phyloP scores from a whole-genome alignment of 1,284 basidiomycete genomes.

The Acaromyces ingoldii region DNA sequence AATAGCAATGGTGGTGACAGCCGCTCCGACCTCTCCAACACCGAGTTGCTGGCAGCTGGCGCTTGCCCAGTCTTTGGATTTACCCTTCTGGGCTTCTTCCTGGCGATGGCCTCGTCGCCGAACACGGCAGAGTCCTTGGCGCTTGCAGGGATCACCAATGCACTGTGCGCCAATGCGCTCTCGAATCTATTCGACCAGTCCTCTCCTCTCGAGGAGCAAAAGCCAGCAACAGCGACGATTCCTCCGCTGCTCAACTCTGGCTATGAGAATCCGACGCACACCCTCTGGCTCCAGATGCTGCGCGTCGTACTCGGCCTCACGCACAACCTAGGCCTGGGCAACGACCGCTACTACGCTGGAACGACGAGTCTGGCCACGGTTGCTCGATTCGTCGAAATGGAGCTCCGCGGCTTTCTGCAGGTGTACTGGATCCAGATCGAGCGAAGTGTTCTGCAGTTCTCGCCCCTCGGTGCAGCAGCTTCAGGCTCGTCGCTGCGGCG shows the following conservation, averaged over 20 bases:
- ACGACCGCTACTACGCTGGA: slow-evolving; percentile 1
- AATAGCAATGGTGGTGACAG: background rate
- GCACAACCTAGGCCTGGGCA: slow-evolving; percentile 56
- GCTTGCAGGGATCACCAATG: slow-evolving; percentile 71
- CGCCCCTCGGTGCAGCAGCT: background rate
- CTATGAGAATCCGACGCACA: slow-evolving; percentile 71
- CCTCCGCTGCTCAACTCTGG: slow-evolving; percentile 65
- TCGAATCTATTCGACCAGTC: slow-evolving; percentile 65
- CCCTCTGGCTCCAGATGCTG: slow-evolving; percentile 78
- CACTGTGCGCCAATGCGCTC: slow-evolving; percentile 77
- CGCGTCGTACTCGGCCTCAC: slow-evolving; percentile 72
- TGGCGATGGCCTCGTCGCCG: slow-evolving; percentile 72
- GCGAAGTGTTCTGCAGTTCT: slow-evolving; percentile 58
- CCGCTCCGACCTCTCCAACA: too few relatives aligned
- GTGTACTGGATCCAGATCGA: slow-evolving; percentile 76
- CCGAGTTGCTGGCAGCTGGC: slow-evolving; percentile 17
- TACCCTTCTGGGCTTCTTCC: slow-evolving; percentile 75
- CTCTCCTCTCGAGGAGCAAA: background rate
- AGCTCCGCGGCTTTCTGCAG: slow-evolving; percentile 78
- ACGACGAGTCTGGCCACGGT: slow-evolving; percentile 52
- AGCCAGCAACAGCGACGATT: slow-evolving; percentile 58
- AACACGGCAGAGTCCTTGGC: slow-evolving; percentile 78
- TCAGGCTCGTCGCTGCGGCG: background rate
- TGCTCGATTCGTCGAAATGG: slow-evolving; percentile 76
- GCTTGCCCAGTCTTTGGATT: slow-evolving; percentile 61